Evolutionary conservation across 1,139 yeast species (phyloP).

Genomic region (Yamadazyma spencermartinsiae): DNA sequence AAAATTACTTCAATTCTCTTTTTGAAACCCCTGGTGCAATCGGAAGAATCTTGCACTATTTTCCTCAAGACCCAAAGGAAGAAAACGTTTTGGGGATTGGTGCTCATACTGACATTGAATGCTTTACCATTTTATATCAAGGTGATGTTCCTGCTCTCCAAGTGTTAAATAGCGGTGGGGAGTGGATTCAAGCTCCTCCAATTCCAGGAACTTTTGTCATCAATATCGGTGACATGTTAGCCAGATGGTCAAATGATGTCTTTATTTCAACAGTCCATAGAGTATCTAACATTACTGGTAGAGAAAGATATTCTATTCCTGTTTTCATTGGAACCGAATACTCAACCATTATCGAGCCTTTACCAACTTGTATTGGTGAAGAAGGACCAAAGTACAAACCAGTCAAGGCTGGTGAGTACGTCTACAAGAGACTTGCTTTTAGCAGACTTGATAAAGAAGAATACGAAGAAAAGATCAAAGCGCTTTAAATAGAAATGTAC

Average conservation of each 20-base stretch:
- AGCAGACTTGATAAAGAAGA: constrained; percentile 15
- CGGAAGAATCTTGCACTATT: constrained; percentile 17
- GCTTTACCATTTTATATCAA: constrained; percentile 17
- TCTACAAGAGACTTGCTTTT: constrained; percentile 16
- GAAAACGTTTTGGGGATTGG: constrained; percentile 16
- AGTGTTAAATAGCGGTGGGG: constrained; percentile 15
- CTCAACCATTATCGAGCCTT: constrained; percentile 16
- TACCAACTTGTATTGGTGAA: constrained; percentile 14
- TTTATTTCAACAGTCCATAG: constrained; percentile 18
- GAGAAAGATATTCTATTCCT: constrained; percentile 17
- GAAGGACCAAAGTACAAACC: constrained; percentile 17
- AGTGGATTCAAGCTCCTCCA: constrained; percentile 17
- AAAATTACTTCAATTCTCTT: constrained; percentile 13
- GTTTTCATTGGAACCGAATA: constrained; percentile 17
- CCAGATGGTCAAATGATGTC: constrained; percentile 19
- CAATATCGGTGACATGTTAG: constrained; percentile 19
- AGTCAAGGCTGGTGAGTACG: constrained; percentile 18
- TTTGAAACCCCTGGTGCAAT: constrained; percentile 17
- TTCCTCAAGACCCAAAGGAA: constrained; percentile 14
- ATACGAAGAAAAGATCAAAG: constrained; percentile 9
- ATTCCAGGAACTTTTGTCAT: constrained; percentile 15
- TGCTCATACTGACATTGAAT: constrained; percentile 18
- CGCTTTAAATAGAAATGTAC: constrained; percentile 1
- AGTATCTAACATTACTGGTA: constrained; percentile 16
- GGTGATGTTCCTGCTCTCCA: constrained; percentile 17